phyloP scores from a whole-genome alignment of 2,329 filamentous ascomycete species.

The Colletotrichum magnum region DNA sequence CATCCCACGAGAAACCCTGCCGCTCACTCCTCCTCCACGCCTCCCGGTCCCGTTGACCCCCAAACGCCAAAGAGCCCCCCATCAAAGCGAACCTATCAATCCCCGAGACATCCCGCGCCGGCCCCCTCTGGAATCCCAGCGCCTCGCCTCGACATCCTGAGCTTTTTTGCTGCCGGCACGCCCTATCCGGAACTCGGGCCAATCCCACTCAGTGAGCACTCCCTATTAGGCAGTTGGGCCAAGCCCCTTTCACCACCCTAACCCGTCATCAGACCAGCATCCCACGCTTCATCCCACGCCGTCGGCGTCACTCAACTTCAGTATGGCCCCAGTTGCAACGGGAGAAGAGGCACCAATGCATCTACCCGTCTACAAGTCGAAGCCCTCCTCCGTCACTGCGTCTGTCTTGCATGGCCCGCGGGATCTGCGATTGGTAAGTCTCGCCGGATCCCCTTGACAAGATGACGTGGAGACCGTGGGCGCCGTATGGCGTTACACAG shows the following conservation, averaged over 20 bases:
- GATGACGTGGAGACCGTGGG: slow-evolving; percentile 32
- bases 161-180: slow-evolving; percentile 21
- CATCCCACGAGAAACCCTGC: slow-evolving; percentile 44
- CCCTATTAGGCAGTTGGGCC: slow-evolving; percentile 42
- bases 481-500: slow-evolving; percentile 47
- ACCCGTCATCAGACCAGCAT: slow-evolving; percentile 43
- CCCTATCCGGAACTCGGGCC: slow-evolving; percentile 32
- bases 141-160: slow-evolving; percentile 27
- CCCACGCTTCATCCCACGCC: slow-evolving; percentile 53
- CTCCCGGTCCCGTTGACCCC: slow-evolving; percentile 21
- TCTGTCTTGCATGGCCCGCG: slow-evolving; percentile 71
- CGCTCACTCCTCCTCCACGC: slow-evolving; percentile 17
- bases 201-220: slow-evolving; percentile 37
- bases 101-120: slow-evolving; percentile 38
- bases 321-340: slow-evolving; percentile 67
- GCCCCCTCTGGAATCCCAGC: slow-evolving; percentile 31
- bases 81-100: slow-evolving; percentile 39
- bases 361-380: slow-evolving; percentile 56
- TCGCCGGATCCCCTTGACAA: slow-evolving; percentile 16
- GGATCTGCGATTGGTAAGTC: slow-evolving; percentile 70
- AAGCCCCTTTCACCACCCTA: slow-evolving; percentile 39
- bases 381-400: slow-evolving; percentile 63
- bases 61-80: slow-evolving; percentile 1
- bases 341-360: slow-evolving; percentile 60
- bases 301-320: slow-evolving; percentile 45